phyloP scores from a whole-genome alignment of 2,329 filamentous ascomycete genomes.

The Emericellopsis atlantica region DNA sequence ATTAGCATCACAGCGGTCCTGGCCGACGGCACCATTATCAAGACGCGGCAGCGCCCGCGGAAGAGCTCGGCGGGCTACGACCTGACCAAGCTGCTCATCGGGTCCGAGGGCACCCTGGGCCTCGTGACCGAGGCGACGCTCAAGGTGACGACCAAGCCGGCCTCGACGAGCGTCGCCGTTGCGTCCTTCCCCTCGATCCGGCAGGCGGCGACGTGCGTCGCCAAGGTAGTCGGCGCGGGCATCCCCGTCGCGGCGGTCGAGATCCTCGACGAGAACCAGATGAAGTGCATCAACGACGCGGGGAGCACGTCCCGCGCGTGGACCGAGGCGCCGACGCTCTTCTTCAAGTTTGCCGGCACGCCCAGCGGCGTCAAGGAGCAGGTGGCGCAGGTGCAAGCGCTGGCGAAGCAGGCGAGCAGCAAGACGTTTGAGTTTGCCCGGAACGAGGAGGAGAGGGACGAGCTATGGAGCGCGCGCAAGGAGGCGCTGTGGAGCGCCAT shows the following conservation, averaged over 20 bases:
- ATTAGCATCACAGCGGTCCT: slow-evolving; percentile 76
- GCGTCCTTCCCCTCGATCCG: slow-evolving; percentile 46
- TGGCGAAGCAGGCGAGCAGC: slow-evolving; percentile 49
- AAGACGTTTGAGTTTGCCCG: slow-evolving; percentile 68
- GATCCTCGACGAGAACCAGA: slow-evolving; percentile 85
- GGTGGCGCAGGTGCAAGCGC: slow-evolving; percentile 49
- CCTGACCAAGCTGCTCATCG: slow-evolving; percentile 78
- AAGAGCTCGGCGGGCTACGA: slow-evolving; percentile 92
- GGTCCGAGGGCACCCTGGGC: slow-evolving; percentile 82
- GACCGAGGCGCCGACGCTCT: slow-evolving; percentile 63
- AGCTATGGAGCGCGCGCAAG: slow-evolving; percentile 76
- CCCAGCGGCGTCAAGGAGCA: slow-evolving; percentile 65
- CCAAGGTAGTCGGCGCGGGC: slow-evolving; percentile 65
- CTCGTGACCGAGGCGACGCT: slow-evolving; percentile 84
- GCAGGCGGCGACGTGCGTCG: slow-evolving; percentile 66
- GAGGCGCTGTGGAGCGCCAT: slow-evolving; percentile 74
- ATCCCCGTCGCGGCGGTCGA: slow-evolving; percentile 86
- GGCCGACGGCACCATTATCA: slow-evolving; percentile 81
- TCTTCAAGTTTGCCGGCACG: slow-evolving; percentile 76
- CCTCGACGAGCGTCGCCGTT: slow-evolving; percentile 70
- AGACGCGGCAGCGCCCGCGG: slow-evolving; percentile 74
- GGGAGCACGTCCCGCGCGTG: slow-evolving; percentile 55
- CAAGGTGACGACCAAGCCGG: slow-evolving; percentile 72
- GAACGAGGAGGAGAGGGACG: slow-evolving; percentile 54
- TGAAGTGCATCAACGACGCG: slow-evolving; percentile 55